A percentile compares a stretch with the other conserved stretches of the same genome.
Evolutionary conservation across 495 filamentous ascomycete species (phyloP).

Genomic region (Neurospora intermedia): DNA sequence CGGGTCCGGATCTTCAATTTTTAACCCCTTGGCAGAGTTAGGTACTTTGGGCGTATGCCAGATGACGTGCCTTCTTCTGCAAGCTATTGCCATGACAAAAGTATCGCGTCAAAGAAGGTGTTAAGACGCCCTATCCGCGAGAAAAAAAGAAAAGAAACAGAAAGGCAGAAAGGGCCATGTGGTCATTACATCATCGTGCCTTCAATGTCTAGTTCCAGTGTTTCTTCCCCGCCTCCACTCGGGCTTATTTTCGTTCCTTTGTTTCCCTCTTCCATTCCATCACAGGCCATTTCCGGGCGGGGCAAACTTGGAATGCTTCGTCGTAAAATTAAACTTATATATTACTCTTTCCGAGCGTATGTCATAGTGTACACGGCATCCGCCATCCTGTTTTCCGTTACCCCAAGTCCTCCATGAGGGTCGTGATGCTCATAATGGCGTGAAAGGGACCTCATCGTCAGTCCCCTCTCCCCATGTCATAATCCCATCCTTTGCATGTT

Average conservation of each 20-base stretch:
- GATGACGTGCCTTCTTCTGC: not conserved
- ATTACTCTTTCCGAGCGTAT: not conserved
- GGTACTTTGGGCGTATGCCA: not conserved
- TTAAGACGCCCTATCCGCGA: not conserved
- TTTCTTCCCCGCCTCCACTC: not conserved
- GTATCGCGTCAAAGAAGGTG: not conserved
- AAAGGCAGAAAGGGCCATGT: not conserved
- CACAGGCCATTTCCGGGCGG: not conserved
- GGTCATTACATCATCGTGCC: conserved; percentile 4
- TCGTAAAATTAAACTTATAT: not conserved
- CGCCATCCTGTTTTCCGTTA: not conserved
- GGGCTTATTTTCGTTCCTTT: not conserved
- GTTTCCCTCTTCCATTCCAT: not conserved
- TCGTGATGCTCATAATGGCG: not conserved
- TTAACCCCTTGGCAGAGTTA: not conserved
- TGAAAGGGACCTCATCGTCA: not conserved
- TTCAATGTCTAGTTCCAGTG: not conserved
- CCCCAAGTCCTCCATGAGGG: not conserved
- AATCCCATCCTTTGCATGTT: not conserved
- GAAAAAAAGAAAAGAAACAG: no score
- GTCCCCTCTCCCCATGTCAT: not conserved
- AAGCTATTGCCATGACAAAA: not conserved
- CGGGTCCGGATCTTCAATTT: not conserved
- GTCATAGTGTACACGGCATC: not conserved
- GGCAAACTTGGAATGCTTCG: not conserved